These are phyloP conservation scores for Tricholomella constricta DNA, from an alignment of 768 basidiomycete genomes.

Conservation along the genomic window DNA sequence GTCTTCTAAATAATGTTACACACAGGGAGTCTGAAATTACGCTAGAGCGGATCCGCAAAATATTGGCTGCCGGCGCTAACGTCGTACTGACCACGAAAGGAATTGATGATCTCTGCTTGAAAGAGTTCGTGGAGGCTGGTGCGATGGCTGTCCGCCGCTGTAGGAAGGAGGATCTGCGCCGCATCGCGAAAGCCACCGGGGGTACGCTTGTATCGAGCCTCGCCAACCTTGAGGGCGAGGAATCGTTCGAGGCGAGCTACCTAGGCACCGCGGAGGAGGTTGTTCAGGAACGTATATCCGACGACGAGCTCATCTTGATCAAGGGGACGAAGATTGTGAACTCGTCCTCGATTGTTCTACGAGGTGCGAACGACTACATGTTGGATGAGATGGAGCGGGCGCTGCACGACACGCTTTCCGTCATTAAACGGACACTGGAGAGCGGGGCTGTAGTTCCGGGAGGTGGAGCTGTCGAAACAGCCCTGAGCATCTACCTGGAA, in stretches of 20 bases:
- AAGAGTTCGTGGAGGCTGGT: slow-evolving; percentile 98
- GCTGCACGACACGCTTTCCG: slow-evolving; percentile 89
- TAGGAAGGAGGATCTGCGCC: slow-evolving; percentile 94
- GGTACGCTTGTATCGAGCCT: slow-evolving; percentile 90
- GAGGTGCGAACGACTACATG: slow-evolving; percentile 99
- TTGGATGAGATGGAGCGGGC: slow-evolving; percentile 99
- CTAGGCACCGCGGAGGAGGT: slow-evolving; percentile 96
- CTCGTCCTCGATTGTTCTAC: slow-evolving; percentile 88
- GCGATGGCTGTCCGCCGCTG: slow-evolving; percentile 98
- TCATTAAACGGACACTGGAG: slow-evolving; percentile 97
- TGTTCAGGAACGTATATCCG: slow-evolving; percentile 95
- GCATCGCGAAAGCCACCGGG: slow-evolving; percentile 97
- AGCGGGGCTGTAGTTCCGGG: slow-evolving; percentile 95
- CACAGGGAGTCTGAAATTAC: slow-evolving; percentile 93
- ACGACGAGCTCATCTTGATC: slow-evolving; percentile 95
- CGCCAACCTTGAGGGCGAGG: slow-evolving; percentile 96
- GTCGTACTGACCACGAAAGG: slow-evolving; percentile 98
- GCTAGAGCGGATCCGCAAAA: slow-evolving; percentile 93
- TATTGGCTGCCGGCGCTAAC: slow-evolving; percentile 93
- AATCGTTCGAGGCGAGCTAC: slow-evolving; percentile 91
- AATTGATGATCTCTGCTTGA: slow-evolving; percentile 96
- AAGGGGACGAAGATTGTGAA: slow-evolving; percentile 98
- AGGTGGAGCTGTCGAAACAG: slow-evolving; percentile 96
- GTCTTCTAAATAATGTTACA: neutral
- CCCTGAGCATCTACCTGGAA: slow-evolving; percentile 95